phyloP scores from a whole-genome alignment of 805 yeast species.

The Pichia ethanolica region DNA sequence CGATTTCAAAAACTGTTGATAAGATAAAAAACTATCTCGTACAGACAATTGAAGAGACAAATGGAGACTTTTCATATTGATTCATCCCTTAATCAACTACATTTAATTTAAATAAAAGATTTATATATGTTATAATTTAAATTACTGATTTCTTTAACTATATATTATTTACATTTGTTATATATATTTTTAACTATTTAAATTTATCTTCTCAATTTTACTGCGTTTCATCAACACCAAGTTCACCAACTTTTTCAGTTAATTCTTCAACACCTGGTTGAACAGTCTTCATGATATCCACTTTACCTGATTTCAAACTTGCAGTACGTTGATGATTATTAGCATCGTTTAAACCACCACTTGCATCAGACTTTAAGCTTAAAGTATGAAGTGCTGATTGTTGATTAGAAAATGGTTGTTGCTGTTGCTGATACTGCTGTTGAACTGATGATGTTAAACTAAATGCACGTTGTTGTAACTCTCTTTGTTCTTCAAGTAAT shows the following conservation, averaged over 20 bases:
- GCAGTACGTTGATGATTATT: conserved; percentile 1
- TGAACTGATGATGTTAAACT: conserved; percentile 9
- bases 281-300: neutral
- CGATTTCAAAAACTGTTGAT: neutral
- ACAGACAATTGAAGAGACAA: too few species aligned
- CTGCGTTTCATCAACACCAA: conserved; percentile 11
- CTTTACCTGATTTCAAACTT: neutral
- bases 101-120: too few species aligned
- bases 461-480: conserved; percentile 12
- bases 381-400: conserved; percentile 4
- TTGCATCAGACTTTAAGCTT: conserved; percentile 2
- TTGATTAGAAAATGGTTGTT: neutral
- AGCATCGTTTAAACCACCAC: neutral
- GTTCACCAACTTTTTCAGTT: conserved; percentile 19
- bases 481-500: conserved; percentile 11
- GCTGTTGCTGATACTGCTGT: neutral
- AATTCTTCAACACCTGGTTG: conserved; percentile 10
- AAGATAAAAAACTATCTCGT: neutral
- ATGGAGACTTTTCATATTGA: too few species aligned
- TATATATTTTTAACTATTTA: neutral
- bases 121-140: too few species aligned
- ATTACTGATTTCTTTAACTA: too few species aligned
- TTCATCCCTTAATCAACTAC: too few species aligned
- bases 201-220: neutral
- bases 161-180: neutral